Evolutionary conservation across 2,329 filamentous ascomycete genomes (phyloP).

Genomic region (Beauveria sp.): DNA sequence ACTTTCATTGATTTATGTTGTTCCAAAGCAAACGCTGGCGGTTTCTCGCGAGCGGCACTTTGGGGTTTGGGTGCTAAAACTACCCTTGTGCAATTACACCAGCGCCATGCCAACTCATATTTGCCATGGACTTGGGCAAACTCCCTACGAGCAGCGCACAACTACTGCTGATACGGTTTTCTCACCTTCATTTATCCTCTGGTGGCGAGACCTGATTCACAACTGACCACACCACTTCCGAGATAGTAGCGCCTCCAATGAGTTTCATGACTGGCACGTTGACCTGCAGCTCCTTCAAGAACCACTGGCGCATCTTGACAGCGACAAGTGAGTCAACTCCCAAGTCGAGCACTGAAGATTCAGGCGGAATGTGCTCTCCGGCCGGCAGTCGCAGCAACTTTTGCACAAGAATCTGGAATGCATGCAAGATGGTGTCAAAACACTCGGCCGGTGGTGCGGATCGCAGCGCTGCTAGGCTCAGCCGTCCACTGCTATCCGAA

Average conservation of each 20-base stretch:
- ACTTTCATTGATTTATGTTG: no score
- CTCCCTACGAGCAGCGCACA: no score
- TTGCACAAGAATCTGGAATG: slow-evolving; percentile 24
- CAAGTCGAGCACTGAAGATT: slow-evolving; percentile 2
- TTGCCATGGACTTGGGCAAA: no score
- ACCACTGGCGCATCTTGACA: slow-evolving; percentile 38
- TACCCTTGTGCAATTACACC: no score
- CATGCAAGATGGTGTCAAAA: slow-evolving; percentile 13
- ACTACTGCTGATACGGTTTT: no score
- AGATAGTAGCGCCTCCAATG: slow-evolving; percentile 18
- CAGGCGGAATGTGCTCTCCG: background rate
- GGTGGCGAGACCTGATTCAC: background rate
- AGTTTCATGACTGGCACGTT: slow-evolving; percentile 38
- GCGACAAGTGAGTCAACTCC: slow-evolving; percentile 24
- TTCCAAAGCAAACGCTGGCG: no score
- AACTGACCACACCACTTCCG: background rate
- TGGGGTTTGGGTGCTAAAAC: no score
- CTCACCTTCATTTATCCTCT: background rate
- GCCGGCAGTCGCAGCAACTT: background rate
- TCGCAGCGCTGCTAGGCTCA: background rate
- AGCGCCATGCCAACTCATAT: no score
- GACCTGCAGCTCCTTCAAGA: slow-evolving; percentile 33
- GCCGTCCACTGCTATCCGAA: background rate
- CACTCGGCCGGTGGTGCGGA: background rate
- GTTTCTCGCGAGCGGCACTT: no score